phyloP scores from a whole-genome alignment of 345 rosid genomes.

The Dipteronia sinensis region DNA sequence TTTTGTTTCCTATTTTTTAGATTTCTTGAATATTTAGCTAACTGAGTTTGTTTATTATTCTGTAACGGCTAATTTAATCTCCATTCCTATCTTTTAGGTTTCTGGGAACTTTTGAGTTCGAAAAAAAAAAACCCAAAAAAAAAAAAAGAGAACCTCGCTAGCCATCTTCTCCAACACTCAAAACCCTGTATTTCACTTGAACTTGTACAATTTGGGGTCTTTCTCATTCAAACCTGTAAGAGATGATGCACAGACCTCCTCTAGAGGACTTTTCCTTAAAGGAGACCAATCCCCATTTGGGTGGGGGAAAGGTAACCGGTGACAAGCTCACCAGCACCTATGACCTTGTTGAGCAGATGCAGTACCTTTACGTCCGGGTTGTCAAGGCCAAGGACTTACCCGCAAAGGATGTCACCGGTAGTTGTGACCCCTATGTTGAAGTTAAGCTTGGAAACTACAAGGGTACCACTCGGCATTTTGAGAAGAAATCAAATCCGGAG shows the following conservation, averaged over 20 bases:
- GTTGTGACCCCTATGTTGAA: constrained; percentile 89
- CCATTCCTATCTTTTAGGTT: constrained; percentile 30
- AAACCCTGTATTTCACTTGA: constrained; percentile 14
- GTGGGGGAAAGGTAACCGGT: constrained; percentile 70
- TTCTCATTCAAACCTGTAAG: constrained; percentile 14
- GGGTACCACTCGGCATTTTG: constrained; percentile 80
- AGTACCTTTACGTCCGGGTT: constrained; percentile 86
- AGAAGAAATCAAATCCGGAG: constrained; percentile 83
- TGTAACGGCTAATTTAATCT: constrained; percentile 30
- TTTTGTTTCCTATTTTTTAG: constrained; percentile 23
- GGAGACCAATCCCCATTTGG: constrained; percentile 90
- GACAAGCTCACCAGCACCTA: constrained; percentile 88
- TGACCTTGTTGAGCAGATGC: constrained; percentile 97
- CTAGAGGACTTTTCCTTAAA: constrained; percentile 73
- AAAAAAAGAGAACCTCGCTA: background rate
- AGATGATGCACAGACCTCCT: constrained; percentile 77
- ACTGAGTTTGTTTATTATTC: background rate
- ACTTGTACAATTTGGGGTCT: constrained; percentile 18
- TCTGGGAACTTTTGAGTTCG: constrained; percentile 18
- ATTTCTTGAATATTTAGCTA: constrained; percentile 23
- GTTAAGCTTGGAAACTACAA: constrained; percentile 87
- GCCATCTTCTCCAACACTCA: constrained; percentile 2
- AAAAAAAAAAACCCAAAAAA: background rate
- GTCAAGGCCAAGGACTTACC: constrained; percentile 93
- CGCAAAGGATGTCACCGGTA: constrained; percentile 79